Evolutionary conservation across 495 filamentous ascomycete species (phyloP), one percentile per base, ranked within the genome.

Genomic region (Podospora appendiculata): DNA sequence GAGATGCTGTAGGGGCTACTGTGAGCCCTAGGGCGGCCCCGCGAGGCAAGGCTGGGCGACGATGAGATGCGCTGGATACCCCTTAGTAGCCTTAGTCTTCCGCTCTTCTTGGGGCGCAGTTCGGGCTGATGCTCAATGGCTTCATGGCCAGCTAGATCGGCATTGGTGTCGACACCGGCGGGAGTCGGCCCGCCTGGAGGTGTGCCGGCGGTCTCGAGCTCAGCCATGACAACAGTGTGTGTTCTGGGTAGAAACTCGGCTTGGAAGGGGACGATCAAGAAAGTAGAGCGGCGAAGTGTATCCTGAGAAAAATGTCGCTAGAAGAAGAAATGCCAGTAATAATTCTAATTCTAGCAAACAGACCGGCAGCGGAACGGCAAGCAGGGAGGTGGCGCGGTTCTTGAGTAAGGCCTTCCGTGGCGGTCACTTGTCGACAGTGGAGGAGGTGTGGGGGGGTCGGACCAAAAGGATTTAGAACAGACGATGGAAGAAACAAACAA

Each of bases 61-160:
- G 93, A 96, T 13, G 90, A 87, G 53, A 97, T 93, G 41, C 90
- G 87, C 59, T 94, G 84, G 45, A 98, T 78, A 45, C 82, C 83
- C 53, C 89, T 84, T 17, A 96, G 69, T 40, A 97, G 70, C 47
- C 83, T 83, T 51, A 84, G 82, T 34, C 88, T 80, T 18, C 87
- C 85, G 64, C 84, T 90, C 45, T 83, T 74, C 68, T 88, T 93
- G 8, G 70, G 67, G 10, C 74, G 72, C 41, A 67, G 70, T 39
- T 83, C 81, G 48, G 77, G 42, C 18, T 32, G 55, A 32, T 53
- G 51, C 4, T 41, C 52, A 10, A 39, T 33, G 12, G 12, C 12
- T 12, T 35, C 47, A 32, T 59, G 44, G 19, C 41, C 40, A 11
- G 52, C 34, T 9, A 48, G 11, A 0, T 14, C 32, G 36, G 34